Base-by-base conservation (phyloP, 129 eudicot species). In the Tagetes erecta region DNA sequence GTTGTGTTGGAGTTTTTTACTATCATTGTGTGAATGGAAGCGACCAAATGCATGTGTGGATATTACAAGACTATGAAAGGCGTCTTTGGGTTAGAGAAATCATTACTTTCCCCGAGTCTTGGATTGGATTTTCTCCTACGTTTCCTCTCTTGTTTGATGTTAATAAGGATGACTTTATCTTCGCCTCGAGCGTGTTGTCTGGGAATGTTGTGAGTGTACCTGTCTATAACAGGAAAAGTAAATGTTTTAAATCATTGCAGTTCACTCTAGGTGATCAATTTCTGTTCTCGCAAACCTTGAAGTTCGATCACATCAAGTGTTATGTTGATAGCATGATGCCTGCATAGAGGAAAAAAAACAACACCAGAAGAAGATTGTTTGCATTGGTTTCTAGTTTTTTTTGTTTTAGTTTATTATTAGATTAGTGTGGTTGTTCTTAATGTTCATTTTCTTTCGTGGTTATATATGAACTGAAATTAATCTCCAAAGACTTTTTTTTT, bases 11-110 rank as follows among this genome's bases (percentile, higher is more conserved):
- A 37, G 45, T 73, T 4, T 1, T 44, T 7, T 6, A 63, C 57
- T 67, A 56, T 13, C 72, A 75, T 12, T 60, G 11, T 3, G 44
- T 62, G 2, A 38, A 12, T 35, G 51, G 46, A 63, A 2, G 13
- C 42, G 35, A 65, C 0, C 11, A 51, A 49, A 41, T 75, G 73
- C 13, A 51, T 31, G 49, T 75, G 2, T 65, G 72, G 80, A 75
- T 75, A 11, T 75, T 75, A 31, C 36, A 38, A 27, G 80, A 75
- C 38, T 75, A 64, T 20, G 71, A n/a, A 1, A 52, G 51, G 5
- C 80, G 51, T 20, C 38, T 45, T 47, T 75, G 80, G 80, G 66
- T 75, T 30, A 65, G 7, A 5, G 73, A 75, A 55, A 64, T 65
- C 0, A 8, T 65, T 75, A 10, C 27, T 20, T 37, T 63, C n/a